Evolutionary conservation across 257 asterid species (phyloP).

Genomic region (Verbascum thapsus): DNA sequence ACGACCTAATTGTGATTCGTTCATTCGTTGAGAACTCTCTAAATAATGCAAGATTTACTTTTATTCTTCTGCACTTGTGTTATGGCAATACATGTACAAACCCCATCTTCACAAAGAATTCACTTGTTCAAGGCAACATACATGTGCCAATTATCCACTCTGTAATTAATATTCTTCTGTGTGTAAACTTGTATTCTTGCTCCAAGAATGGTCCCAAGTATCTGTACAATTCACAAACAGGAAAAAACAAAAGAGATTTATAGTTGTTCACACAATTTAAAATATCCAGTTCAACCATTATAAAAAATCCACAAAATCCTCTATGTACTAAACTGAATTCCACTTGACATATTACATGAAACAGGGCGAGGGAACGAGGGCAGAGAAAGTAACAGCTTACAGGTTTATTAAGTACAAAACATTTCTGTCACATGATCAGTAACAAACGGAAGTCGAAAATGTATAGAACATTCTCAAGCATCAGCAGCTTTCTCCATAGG

Average conservation of each 20-base stretch:
- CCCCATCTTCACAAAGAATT: background rate
- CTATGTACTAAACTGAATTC: background rate
- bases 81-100: background rate
- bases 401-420: background rate
- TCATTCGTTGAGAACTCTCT: background rate
- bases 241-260: background rate
- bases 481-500: slow-evolving; percentile 52
- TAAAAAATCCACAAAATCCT: slow-evolving; percentile 2
- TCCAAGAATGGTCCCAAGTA: no score
- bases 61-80: background rate
- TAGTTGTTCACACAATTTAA: slow-evolving; percentile 1
- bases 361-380: background rate
- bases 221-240: no score
- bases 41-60: background rate
- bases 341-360: background rate
- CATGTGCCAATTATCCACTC: no score
- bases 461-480: slow-evolving; percentile 41
- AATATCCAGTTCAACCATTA: background rate
- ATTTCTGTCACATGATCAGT: slow-evolving; percentile 15
- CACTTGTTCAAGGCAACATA: no score
- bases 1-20: slow-evolving; percentile 18
- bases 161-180: no score
- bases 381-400: background rate
- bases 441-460: background rate
- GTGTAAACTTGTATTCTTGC: no score